These are phyloP conservation scores for Ophiostoma quercus DNA, from an alignment of 2,329 filamentous ascomycete species.

Conservation along the genomic window DNA sequence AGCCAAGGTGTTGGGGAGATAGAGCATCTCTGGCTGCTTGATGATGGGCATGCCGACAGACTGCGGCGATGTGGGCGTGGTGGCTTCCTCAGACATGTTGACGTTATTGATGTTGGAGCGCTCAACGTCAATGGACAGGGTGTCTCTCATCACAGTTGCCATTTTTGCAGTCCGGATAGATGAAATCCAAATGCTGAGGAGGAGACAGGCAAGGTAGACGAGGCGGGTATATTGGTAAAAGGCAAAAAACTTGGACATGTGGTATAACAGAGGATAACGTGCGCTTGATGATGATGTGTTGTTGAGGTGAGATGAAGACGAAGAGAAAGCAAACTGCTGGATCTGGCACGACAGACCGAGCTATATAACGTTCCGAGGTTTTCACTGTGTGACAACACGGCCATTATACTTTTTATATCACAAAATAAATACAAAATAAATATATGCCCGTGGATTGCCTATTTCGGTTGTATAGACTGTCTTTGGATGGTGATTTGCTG, in stretches of 20 bases:
- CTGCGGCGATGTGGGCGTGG: neutral
- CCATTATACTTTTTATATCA: too few species aligned
- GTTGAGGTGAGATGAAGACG: neutral
- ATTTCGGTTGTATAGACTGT: neutral
- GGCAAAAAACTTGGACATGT: neutral
- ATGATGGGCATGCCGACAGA: neutral
- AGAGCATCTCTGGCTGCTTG: neutral
- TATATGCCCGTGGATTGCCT: neutral
- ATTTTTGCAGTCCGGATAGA: neutral
- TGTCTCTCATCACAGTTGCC: neutral
- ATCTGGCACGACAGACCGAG: neutral
- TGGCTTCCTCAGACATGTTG: neutral
- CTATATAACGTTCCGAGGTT: neutral
- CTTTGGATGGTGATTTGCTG: neutral
- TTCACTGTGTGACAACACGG: too few species aligned
- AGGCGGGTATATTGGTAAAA: neutral
- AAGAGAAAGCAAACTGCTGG: neutral
- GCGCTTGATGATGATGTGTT: neutral
- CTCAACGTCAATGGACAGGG: neutral
- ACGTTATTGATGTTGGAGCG: neutral
- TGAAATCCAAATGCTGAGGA: neutral
- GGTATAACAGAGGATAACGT: too few species aligned
- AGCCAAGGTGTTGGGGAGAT: constrained; percentile 24
- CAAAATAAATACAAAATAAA: too few species aligned
- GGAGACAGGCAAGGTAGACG: neutral